Conservation (phyloP, 2,329 filamentous ascomycete species). For the Cladosporium sp. region DNA sequence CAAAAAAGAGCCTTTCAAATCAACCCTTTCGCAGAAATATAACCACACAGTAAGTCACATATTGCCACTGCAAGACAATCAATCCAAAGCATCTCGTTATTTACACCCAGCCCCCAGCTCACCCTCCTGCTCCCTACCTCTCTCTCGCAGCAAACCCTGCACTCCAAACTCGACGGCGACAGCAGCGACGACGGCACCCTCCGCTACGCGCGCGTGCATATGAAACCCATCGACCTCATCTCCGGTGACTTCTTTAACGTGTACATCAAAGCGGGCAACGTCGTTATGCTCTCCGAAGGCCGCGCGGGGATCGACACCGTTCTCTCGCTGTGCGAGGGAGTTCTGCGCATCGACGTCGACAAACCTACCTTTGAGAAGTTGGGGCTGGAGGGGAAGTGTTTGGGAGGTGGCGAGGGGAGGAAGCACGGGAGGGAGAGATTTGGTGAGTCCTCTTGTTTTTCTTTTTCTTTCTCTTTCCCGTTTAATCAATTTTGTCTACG, state of each 20-base stretch:
- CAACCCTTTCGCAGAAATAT: slow-evolving; percentile 62
- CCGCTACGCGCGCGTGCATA: slow-evolving; percentile 64
- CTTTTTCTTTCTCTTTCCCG: no score
- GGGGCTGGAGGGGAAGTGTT: slow-evolving; percentile 70
- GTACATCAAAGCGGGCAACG: slow-evolving; percentile 76
- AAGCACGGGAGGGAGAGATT: slow-evolving; percentile 70
- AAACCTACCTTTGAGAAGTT: slow-evolving; percentile 78
- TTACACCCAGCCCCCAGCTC: slow-evolving; percentile 47
- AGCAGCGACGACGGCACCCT: slow-evolving; percentile 23
- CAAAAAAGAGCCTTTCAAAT: slow-evolving; percentile 73
- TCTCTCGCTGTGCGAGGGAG: slow-evolving; percentile 68
- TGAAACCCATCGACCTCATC: slow-evolving; percentile 69
- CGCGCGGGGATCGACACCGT: slow-evolving; percentile 65
- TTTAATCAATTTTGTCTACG: no score
- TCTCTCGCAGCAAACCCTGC: not conserved
- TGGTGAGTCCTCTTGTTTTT: slow-evolving; percentile 47
- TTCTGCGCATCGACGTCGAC: slow-evolving; percentile 71
- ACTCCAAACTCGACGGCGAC: not conserved
- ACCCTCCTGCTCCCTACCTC: slow-evolving; percentile 65
- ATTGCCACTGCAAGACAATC: not conserved
- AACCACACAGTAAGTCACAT: slow-evolving; percentile 54
- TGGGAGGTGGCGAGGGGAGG: slow-evolving; percentile 52
- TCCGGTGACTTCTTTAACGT: slow-evolving; percentile 73
- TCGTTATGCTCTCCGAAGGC: slow-evolving; percentile 81
- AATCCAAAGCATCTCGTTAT: no score